Percentiles rank a stretch among this genome's conserved stretches.
These are phyloP conservation scores for Coemansia sp. DNA, from an alignment of 192 early-diverging fungal species.

Conservation along the genomic window DNA sequence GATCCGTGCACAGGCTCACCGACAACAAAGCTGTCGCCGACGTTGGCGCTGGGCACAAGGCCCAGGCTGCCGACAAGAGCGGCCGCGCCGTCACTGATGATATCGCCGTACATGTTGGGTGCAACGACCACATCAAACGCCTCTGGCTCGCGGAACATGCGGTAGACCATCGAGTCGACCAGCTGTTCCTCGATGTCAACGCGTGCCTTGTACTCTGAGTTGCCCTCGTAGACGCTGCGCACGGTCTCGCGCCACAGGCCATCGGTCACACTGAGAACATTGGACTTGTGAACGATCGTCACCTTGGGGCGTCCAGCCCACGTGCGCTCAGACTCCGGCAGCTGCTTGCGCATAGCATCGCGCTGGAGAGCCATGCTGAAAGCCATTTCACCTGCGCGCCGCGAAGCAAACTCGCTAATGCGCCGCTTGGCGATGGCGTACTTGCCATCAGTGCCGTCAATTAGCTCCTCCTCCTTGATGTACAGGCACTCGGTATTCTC, in stretches of 20 bases:
- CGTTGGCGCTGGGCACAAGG: conserved; percentile 93
- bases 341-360: conserved; percentile 61
- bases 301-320: conserved; percentile 75
- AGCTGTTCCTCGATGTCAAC: conserved; percentile 94
- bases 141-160: conserved; percentile 96
- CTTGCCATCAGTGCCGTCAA: conserved; percentile 57
- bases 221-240: conserved; percentile 65
- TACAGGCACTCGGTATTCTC: conserved; percentile 97
- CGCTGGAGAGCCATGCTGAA: conserved; percentile 89
- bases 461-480: conserved; percentile 53
- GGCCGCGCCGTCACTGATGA: conserved; percentile 95
- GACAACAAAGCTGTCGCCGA: conserved; percentile 92
- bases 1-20: conserved; percentile 97
- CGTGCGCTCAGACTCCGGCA: conserved; percentile 55
- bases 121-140: conserved; percentile 95
- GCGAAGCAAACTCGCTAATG: conserved; percentile 87
- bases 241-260: conserved; percentile 97
- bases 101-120: conserved; percentile 98
- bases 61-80: conserved; percentile 94
- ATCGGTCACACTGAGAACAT: conserved; percentile 91
- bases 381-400: conserved; percentile 85
- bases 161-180: conserved; percentile 98
- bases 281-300: conserved; percentile 97
- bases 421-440: conserved; percentile 79
- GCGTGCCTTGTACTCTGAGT: conserved; percentile 54